Evolutionary conservation across 306 rosid genomes (phyloP).

Genomic region (Sindora glabra): DNA sequence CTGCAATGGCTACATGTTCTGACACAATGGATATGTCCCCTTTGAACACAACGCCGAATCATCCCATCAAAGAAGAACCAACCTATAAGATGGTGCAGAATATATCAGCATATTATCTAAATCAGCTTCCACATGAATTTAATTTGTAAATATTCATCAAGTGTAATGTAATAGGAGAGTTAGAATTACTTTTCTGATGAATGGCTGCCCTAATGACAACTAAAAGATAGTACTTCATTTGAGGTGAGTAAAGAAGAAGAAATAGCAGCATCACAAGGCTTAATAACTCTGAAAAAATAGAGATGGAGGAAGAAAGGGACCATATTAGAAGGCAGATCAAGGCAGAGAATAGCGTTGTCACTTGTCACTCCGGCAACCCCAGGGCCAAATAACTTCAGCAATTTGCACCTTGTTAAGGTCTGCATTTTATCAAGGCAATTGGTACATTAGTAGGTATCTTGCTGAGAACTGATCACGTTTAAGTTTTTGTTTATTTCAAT

Average conservation of each 20-base stretch:
- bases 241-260: no score
- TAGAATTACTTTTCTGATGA: no score
- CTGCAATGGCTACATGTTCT: constrained; percentile 64
- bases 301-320: constrained; percentile 32
- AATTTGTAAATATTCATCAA: neutral
- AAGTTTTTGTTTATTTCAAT: no score
- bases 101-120: neutral
- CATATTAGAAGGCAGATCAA: constrained; percentile 92
- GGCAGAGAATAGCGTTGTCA: constrained; percentile 44
- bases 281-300: no score
- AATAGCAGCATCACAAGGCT: no score
- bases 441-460: neutral
- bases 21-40: constrained; percentile 52
- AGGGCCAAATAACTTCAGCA: constrained; percentile 74
- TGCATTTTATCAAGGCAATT: neutral
- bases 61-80: constrained; percentile 90
- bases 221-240: no score
- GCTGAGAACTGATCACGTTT: no score
- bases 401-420: constrained; percentile 62
- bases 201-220: no score
- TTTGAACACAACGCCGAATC: constrained; percentile 88
- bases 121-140: neutral
- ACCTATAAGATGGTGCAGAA: constrained; percentile 38
- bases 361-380: constrained; percentile 47
- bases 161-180: neutral